Evolutionary conservation across 106 monocot species (phyloP), one percentile per base, ranked within the genome.

Genomic region (Dendrobium officinale): DNA sequence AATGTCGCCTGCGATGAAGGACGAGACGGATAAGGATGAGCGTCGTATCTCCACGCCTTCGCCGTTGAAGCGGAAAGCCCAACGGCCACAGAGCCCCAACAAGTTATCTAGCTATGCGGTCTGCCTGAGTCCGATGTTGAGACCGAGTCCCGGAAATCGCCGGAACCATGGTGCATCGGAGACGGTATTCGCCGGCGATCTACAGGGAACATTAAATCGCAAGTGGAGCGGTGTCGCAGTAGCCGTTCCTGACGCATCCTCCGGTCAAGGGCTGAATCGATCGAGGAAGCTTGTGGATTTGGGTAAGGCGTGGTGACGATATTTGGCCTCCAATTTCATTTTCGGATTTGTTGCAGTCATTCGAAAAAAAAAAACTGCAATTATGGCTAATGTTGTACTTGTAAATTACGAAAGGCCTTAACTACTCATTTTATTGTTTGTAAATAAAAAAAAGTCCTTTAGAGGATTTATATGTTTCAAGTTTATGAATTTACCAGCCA

Each of bases 241-340:
- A 76, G 67, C 59, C 44, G 81, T 61, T 8, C 67, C 16, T 17
- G 74, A 43, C 4, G 2, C 42, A 1, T 74, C 45, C 18, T 78
- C 56, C 40, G 47, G 56, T 20, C 85, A 90, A 22, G 58, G 66
- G 15, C 82, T 55, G 44, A 86, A 80, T 81, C 80, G 92, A 75
- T 91, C 92, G 33, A 81, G 87, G 82, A 95, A 92, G 80, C 78
- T 95, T 2, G 85, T 84, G 47, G 92, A 92, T 70, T 26, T 85
- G 20, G 83, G 92, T 29, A 79, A 83, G 80, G 79, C 85, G 42
- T 77, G 86, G 42, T 91, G 92, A 92, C 79, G 72, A 15, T 33
- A 1, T 33, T 37, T 15, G 8, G 22, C 74, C 42, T 33, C 7
- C 37, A 31, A 9, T 70, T 31, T 33, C 10, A 37, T 37, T 70